Percentiles rank a stretch among this genome's conserved stretches.
Evolutionary conservation across 2,329 filamentous ascomycete species (phyloP).

Genomic region (Trichoderma pleuroti): DNA sequence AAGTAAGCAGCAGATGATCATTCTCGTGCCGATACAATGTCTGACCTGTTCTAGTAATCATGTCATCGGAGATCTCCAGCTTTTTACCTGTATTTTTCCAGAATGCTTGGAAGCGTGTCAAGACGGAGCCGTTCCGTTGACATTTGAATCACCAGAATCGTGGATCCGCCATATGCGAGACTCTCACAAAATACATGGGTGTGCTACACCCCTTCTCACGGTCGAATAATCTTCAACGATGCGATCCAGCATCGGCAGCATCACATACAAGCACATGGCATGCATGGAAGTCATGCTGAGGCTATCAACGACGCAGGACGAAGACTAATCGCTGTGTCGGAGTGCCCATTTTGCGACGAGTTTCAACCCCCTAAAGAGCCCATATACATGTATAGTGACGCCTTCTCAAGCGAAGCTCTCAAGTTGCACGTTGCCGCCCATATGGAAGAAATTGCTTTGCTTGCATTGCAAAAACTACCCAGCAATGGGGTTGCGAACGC

Average conservation of each 20-base stretch:
- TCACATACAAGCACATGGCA: not conserved
- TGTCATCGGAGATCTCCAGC: slow-evolving; percentile 3
- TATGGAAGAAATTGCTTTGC: not conserved
- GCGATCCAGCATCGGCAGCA: no score
- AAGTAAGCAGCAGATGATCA: not conserved
- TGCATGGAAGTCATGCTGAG: not conserved
- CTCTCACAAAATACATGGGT: not conserved
- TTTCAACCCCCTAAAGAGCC: not conserved
- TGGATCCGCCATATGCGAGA: slow-evolving; percentile 9
- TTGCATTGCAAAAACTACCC: slow-evolving; percentile 1
- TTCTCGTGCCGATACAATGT: not conserved
- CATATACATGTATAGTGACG: not conserved
- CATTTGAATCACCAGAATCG: slow-evolving; percentile 1
- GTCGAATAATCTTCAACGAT: no score
- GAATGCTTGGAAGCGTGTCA: not conserved
- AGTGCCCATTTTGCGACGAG: not conserved
- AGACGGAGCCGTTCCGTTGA: not conserved
- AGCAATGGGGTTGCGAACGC: not conserved
- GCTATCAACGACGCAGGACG: not conserved
- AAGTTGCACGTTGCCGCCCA: not conserved
- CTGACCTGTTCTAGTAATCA: not conserved
- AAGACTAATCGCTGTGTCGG: not conserved
- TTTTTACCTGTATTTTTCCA: not conserved
- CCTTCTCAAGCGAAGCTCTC: not conserved
- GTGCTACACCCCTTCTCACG: not conserved